Evolutionary conservation across 1,139 yeast species (phyloP).

Genomic region (Pichia sp.): DNA sequence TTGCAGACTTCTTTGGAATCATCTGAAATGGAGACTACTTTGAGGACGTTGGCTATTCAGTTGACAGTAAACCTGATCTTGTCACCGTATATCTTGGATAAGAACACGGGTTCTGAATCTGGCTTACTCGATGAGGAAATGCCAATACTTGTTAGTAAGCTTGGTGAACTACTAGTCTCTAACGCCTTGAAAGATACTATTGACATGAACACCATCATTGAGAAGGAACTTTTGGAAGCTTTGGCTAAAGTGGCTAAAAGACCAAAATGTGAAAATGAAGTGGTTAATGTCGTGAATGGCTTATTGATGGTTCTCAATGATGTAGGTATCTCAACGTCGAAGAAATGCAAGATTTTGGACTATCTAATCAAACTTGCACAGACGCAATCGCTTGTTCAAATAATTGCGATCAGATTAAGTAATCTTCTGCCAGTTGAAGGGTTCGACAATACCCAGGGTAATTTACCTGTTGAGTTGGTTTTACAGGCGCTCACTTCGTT

Average conservation of each 20-base stretch:
- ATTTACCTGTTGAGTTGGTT: conserved; percentile 14
- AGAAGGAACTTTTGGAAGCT: conserved; percentile 9
- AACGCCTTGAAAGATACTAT: conserved; percentile 4
- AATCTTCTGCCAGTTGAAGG: conserved; percentile 21
- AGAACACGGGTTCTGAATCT: conserved; percentile 5
- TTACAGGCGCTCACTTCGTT: conserved; percentile 24
- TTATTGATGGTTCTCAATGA: conserved; percentile 2
- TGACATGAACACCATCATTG: conserved; percentile 7
- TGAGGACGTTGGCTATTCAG: conserved; percentile 59
- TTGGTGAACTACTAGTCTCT: conserved; percentile 10
- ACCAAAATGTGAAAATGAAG: conserved; percentile 10
- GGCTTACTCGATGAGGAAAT: conserved; percentile 13
- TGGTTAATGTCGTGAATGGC: conserved; percentile 7
- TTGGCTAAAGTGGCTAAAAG: conserved; percentile 8
- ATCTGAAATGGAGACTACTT: conserved; percentile 57
- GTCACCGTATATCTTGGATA: conserved; percentile 21
- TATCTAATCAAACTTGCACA: conserved; percentile 8
- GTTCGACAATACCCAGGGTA: conserved; percentile 1
- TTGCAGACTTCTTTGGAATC: conserved; percentile 61
- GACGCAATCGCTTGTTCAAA: conserved; percentile 28
- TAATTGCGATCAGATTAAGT: conserved; percentile 42
- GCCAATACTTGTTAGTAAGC: conserved; percentile 7
- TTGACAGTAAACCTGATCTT: conserved; percentile 52
- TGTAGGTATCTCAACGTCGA: background rate
- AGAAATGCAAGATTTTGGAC: conserved; percentile 6